phyloP scores from a whole-genome alignment of 192 early-diverging fungal species.

The Allomyces macrogynus region DNA sequence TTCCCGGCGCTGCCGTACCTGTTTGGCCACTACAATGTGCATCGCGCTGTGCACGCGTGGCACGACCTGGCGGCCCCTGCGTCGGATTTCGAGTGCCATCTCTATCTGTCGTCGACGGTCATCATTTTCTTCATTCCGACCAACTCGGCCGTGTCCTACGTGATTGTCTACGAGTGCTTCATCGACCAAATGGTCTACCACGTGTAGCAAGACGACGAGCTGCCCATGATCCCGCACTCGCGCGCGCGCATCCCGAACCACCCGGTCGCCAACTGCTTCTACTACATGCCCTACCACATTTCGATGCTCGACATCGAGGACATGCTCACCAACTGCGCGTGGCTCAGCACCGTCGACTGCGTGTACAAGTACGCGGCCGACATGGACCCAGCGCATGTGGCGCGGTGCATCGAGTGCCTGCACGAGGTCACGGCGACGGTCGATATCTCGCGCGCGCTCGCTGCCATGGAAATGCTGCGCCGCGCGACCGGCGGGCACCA shows the following conservation, averaged over 20 bases:
- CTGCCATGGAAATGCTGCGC: background rate
- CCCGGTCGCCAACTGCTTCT: background rate
- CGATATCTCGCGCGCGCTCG: background rate
- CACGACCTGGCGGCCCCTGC: background rate
- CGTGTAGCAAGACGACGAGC: background rate
- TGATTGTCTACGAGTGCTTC: background rate
- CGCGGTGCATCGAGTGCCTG: background rate
- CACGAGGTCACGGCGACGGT: background rate
- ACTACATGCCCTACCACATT: background rate
- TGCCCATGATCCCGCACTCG: background rate
- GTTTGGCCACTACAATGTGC: background rate
- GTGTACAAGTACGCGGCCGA: background rate
- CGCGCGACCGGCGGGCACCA: too few species aligned
- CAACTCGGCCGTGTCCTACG: background rate
- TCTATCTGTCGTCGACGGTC: background rate
- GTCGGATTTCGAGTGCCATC: background rate
- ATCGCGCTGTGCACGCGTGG: background rate
- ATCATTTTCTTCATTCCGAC: background rate
- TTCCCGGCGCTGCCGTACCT: background rate
- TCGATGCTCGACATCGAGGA: background rate
- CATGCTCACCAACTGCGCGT: background rate
- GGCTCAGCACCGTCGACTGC: background rate
- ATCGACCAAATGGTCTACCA: background rate
- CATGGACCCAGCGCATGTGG: background rate
- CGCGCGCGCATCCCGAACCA: background rate